Conservation (phyloP, 495 filamentous ascomycete genomes). For the Margaritispora aquatica region DNA sequence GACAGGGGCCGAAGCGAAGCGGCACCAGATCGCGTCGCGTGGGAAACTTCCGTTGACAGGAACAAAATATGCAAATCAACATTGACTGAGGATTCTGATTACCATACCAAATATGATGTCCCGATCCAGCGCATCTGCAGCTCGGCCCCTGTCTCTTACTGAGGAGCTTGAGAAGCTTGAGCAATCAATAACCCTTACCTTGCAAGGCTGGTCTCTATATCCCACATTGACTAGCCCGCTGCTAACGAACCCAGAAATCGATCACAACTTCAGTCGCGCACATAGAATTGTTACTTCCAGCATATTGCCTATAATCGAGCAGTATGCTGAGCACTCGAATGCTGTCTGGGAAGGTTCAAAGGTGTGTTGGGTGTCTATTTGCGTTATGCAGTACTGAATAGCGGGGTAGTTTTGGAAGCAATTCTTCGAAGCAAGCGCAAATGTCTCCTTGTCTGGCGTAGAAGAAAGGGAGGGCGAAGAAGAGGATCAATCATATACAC, state of each 20-base stretch:
- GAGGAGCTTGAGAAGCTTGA: constrained; percentile 96
- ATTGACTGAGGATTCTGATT: background rate
- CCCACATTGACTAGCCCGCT: background rate
- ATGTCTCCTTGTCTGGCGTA: constrained; percentile 94
- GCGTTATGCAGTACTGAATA: background rate
- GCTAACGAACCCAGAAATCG: constrained; percentile 64
- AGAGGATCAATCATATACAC: constrained; percentile 36
- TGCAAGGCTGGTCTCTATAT: constrained; percentile 63
- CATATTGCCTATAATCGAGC: constrained; percentile 90
- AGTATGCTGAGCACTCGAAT: constrained; percentile 89
- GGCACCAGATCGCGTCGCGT: background rate
- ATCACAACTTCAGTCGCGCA: constrained; percentile 94
- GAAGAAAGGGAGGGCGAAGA: constrained; percentile 59
- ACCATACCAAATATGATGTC: constrained; percentile 22
- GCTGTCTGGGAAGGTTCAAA: constrained; percentile 97
- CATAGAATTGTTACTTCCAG: constrained; percentile 93
- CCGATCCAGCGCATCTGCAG: constrained; percentile 31
- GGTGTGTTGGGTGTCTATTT: constrained; percentile 36
- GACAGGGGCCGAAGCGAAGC: background rate
- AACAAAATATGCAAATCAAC: background rate
- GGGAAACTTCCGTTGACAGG: no score
- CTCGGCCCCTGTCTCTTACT: constrained; percentile 71
- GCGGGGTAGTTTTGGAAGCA: constrained; percentile 90
- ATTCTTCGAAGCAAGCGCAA: constrained; percentile 97
- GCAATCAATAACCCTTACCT: constrained; percentile 90